Base-by-base conservation (phyloP, 495 filamentous ascomycete genomes). In the Margaritispora aquatica region DNA sequence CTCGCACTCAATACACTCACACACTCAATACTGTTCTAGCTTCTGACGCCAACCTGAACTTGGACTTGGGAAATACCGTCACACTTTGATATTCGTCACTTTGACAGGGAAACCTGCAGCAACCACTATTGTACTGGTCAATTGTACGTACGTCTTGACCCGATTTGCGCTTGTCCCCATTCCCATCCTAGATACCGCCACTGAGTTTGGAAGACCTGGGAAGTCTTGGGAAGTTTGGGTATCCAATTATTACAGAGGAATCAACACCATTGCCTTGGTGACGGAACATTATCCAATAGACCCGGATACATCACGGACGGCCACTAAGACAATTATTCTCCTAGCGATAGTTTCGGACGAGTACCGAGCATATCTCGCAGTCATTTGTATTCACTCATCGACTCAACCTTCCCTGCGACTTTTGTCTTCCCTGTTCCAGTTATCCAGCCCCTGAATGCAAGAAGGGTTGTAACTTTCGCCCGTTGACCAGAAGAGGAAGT, bases 41-140 rank as follows among this genome's bases (percentile, higher is more conserved):
- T 38, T 51, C 19, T 23, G 44, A 56, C 19, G 10, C 59, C 52
- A 53, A 50, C n/a, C 49, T 54, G 34, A 51, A 46, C 2, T 22
- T 54, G 59, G n/a, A n/a, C n/a, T n/a, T n/a, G n/a, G n/a, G 34
- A 34, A 56, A 56, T 56, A 55, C 23, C 44, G 29, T 48, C n/a
- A n/a, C n/a, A n/a, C n/a, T n/a, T n/a, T n/a, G n/a, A n/a, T n/a
- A n/a, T n/a, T n/a, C n/a, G n/a, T n/a, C 58, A 54, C 38, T 31
- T 60, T 49, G 15, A 34, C 36, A 26, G 58, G 36, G 51, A 22
- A 26, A 49, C 2, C 11, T 31, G 51, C 58, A 60, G 50, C 50
- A 46, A 47, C n/a, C n/a, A 23, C 36, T 27, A 10, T 2, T 17
- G 15, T 3, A n/a, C n/a, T n/a, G n/a, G n/a, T n/a, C n/a, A n/a